Base-by-base conservation (phyloP, 345 rosid genomes). In the Aquilaria yunnanensis region DNA sequence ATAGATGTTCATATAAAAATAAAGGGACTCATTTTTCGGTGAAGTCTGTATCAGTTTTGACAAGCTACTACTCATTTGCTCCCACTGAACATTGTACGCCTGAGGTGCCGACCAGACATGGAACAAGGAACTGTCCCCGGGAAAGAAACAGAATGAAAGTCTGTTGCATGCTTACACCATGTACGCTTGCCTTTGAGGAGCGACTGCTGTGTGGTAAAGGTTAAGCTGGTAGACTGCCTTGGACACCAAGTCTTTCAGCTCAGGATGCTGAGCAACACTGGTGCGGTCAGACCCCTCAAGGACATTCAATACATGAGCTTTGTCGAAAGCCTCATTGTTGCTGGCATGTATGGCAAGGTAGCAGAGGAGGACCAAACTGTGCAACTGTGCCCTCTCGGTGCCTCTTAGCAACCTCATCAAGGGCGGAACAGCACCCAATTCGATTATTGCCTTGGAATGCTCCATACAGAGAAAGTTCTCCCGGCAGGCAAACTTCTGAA, bases 401-500 rank as follows among this genome's bases (percentile, higher is more conserved):
- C 72, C 74, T 70, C 90, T 80, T 52, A 90, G 76, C 59, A 93
- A 70, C 62, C 70, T 88, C 86, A 93, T 82, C 75, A 90, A 66
- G 12, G 76, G 62, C 2, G 77, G 81, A 14, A 90, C 73, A 5
- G 82, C 87, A 12, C 73, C 67, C 65, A 68, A 77, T 69, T 81
- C 89, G n/a, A 86, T 78, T 61, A 93, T 82, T 37, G 89, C 71
- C 77, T 79, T 88, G 0, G 96, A 79, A 74, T 93, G 98, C 59
- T 81, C 83, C 14, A 31, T 54, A 29, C 76, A 56, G 5, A 85
- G 86, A 57, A 78, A 93, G 66, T 93, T 93, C 23, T 80, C 87
- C 0, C 77, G 85, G 50, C 71, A 75, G 5, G 82, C 80, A 51
- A 93, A 93, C 73, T 90, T 90, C 72, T 81, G 83, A 48, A 90